Percentiles rank a stretch among this genome's conserved stretches.
Conservation (phyloP, 176 grass and related monocot species). For the Areca catechu region DNA sequence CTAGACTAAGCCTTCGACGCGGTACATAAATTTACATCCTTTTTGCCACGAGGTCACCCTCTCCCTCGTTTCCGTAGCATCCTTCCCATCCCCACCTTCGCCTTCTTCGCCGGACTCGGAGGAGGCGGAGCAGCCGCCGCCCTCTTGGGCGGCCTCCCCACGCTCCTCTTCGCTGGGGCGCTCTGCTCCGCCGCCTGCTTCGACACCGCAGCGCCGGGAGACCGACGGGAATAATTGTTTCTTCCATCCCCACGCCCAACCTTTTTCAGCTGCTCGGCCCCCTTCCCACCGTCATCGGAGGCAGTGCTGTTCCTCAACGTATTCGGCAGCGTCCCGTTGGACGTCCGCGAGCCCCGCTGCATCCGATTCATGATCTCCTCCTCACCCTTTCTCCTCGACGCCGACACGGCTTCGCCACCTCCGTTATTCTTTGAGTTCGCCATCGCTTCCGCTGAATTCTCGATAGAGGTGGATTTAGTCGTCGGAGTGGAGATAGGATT, state of each 20-base stretch:
- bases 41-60: not conserved
- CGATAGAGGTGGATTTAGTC: constrained; percentile 20
- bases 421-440: constrained; percentile 44
- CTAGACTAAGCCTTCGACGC: too few species aligned
- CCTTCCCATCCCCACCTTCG: constrained; percentile 26
- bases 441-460: constrained; percentile 3
- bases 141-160: constrained; percentile 56
- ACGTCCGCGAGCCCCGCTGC: constrained; percentile 32
- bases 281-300: not conserved
- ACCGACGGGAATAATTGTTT: constrained; percentile 25
- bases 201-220: not conserved
- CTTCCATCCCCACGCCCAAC: constrained; percentile 24
- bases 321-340: constrained; percentile 35
- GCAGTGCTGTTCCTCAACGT: constrained; percentile 34
- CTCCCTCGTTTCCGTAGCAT: constrained; percentile 43
- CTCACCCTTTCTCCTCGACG: constrained; percentile 44
- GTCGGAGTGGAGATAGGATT: constrained; percentile 9
- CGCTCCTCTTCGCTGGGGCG: constrained; percentile 31
- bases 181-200: constrained; percentile 23
- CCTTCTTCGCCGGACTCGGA: constrained; percentile 41
- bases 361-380: constrained; percentile 75
- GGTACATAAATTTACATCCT: too few species aligned
- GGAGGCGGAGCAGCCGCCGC: constrained; percentile 9
- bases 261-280: constrained; percentile 37
- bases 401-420: not conserved